A percentile compares a stretch with the other conserved stretches of the same genome.
phyloP scores from a whole-genome alignment of 2,329 filamentous ascomycete species.

The Fusarium tjaetaba region DNA sequence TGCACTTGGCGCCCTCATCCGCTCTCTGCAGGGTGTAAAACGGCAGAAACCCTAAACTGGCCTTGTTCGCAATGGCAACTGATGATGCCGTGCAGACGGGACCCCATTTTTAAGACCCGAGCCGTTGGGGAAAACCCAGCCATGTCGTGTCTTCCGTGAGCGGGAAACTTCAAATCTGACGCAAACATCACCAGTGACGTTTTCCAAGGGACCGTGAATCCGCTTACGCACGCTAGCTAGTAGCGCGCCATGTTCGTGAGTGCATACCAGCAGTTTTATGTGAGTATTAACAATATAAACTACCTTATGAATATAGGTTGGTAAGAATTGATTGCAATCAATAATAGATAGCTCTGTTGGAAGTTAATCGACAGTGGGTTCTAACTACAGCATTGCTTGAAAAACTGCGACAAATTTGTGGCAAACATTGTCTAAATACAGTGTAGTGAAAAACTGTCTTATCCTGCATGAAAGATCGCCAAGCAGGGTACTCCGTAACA shows the following conservation, averaged over 20 bases:
- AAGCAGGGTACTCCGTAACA: background rate
- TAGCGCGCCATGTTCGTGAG: constrained; percentile 2
- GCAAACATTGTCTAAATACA: constrained; percentile 17
- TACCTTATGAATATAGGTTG: background rate
- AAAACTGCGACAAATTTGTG: background rate
- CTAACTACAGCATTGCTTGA: background rate
- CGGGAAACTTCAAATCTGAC: background rate
- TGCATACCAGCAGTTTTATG: constrained; percentile 15
- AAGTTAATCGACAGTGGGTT: background rate
- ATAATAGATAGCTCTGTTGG: background rate
- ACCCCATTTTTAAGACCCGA: constrained; percentile 3
- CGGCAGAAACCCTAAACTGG: constrained; percentile 30
- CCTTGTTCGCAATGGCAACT: background rate
- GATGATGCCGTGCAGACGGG: background rate
- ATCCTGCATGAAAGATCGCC: background rate
- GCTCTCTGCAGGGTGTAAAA: constrained; percentile 8
- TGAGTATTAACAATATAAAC: background rate
- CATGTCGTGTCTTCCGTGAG: background rate
- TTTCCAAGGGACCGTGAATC: constrained; percentile 13
- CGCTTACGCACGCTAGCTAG: constrained; percentile 13
- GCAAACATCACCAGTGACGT: constrained; percentile 35
- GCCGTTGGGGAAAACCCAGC: constrained; percentile 17
- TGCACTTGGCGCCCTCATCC: background rate
- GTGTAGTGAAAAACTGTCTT: constrained; percentile 8
- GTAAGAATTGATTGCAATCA: background rate